Evolutionary conservation across 495 filamentous ascomycete species (phyloP), one percentile per base, ranked within the genome.

Genomic region (Penicillium antarcticum): DNA sequence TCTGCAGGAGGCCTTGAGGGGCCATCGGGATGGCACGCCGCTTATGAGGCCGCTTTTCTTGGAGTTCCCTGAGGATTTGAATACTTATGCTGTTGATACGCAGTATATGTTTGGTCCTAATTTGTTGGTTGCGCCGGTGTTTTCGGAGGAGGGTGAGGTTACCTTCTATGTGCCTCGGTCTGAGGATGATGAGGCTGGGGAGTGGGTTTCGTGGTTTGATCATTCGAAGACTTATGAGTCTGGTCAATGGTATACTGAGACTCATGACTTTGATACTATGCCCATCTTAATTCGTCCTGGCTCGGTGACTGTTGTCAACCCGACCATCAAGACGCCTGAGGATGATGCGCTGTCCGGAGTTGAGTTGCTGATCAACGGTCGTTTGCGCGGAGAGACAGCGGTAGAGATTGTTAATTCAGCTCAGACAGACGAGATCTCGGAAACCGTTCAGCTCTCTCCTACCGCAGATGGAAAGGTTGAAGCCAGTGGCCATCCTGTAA

Each of bases 91-190:
- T 24, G 60, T 87, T n/a, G 84, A 87, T 61, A 77, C 77, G 29
- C 83, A 86, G 64, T 87, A 84, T 56, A 84, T 86, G 82, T 67
- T 87, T 24, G 84, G 84, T 4, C 65, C 74, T 11, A 76, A 72
- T 21, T 63, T 86, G 19, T 66, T 86, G 32, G 76, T 82, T 43
- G 81, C 83, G 7, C 83, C 84, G 0, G 68, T 86, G 2, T 86
- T 87, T 40, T 74, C 79, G 4, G 80, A 85, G 57, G 66, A 72
- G 0, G 80, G 80, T 0, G 67, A 73, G 18, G 82, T 84, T 0
- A 75, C 81, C 10, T 86, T 86, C 58, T 87, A 87, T 58, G 69
- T 87, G 23, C 83, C 83, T 0, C 26, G 46, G 10, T 45, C 51
- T 10, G 51, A 64, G 42, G 65, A 69, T 42, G 62, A 57, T n/a